These are phyloP conservation scores for Cornus suecica DNA, from an alignment of 148 eudicot species.

Conservation along the genomic window DNA sequence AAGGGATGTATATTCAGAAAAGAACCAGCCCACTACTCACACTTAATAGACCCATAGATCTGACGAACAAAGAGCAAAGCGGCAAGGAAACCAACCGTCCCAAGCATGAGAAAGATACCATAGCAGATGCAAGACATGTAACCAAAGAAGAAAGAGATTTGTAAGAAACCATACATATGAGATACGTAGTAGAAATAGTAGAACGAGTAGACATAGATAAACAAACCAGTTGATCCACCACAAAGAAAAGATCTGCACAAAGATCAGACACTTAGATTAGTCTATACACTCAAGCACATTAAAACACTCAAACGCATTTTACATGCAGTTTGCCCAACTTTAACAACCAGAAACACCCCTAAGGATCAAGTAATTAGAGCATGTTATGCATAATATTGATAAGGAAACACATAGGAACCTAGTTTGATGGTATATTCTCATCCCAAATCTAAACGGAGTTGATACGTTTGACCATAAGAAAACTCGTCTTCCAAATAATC, in stretches of 20 bases:
- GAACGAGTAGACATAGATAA: background rate
- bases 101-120: conserved; percentile 5
- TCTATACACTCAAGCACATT: background rate
- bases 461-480: background rate
- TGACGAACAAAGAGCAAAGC: conserved; percentile 8
- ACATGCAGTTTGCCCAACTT: background rate
- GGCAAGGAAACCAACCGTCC: background rate
- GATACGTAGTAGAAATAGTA: background rate
- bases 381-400: background rate
- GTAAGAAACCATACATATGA: background rate
- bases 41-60: conserved; percentile 6
- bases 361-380: background rate
- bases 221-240: conserved; percentile 4
- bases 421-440: background rate
- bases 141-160: background rate
- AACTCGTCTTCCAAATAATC: background rate
- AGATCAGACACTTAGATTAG: background rate
- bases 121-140: conserved; percentile 9
- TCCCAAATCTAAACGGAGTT: too few relatives aligned
- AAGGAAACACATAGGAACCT: background rate
- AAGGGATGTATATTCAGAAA: background rate
- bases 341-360: background rate
- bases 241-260: conserved; percentile 7
- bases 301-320: background rate
- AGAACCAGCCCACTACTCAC: background rate